phyloP scores from a whole-genome alignment of 352 stramenopile species.

The Globisporangium takayamanum region DNA sequence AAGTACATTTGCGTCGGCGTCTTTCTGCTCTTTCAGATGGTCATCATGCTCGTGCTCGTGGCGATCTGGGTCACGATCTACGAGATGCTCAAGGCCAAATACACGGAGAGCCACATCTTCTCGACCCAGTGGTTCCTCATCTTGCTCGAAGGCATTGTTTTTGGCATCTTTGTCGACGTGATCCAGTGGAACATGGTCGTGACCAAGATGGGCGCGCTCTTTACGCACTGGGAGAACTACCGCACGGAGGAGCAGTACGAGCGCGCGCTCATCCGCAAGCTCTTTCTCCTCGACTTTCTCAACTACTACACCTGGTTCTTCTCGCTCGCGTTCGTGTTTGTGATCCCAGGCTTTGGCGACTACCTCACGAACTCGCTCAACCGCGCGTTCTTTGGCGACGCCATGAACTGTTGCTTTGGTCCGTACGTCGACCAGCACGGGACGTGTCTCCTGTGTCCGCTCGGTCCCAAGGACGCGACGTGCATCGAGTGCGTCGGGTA shows the following conservation, averaged over 20 bases:
- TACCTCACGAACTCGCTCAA: slow-evolving; percentile 85
- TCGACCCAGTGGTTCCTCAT: slow-evolving; percentile 83
- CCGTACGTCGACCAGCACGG: slow-evolving; percentile 76
- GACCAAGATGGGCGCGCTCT: slow-evolving; percentile 77
- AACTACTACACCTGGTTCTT: slow-evolving; percentile 93
- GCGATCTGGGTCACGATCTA: slow-evolving; percentile 85
- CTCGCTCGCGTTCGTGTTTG: slow-evolving; percentile 83
- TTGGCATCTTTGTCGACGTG: slow-evolving; percentile 84
- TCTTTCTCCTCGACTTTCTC: slow-evolving; percentile 83
- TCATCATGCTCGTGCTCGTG: slow-evolving; percentile 86
- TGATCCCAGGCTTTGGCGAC: slow-evolving; percentile 77
- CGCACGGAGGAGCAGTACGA: slow-evolving; percentile 82
- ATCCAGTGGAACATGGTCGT: slow-evolving; percentile 89
- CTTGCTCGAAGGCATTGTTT: slow-evolving; percentile 73
- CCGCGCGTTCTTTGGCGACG: slow-evolving; percentile 70
- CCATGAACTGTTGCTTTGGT: slow-evolving; percentile 85
- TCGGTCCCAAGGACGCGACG: slow-evolving; percentile 52
- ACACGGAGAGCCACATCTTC: slow-evolving; percentile 69
- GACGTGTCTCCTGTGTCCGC: slow-evolving; percentile 51
- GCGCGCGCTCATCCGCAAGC: slow-evolving; percentile 72
- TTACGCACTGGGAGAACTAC: slow-evolving; percentile 88
- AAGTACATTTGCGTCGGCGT: slow-evolving; percentile 73
- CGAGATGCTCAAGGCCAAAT: slow-evolving; percentile 82
- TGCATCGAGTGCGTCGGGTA: slow-evolving; percentile 76
- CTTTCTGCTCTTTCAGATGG: slow-evolving; percentile 78